Evolutionary conservation across 768 basidiomycete genomes (phyloP), one percentile per base, ranked within the genome.

Genomic region (Hebeloma cylindrosporum): DNA sequence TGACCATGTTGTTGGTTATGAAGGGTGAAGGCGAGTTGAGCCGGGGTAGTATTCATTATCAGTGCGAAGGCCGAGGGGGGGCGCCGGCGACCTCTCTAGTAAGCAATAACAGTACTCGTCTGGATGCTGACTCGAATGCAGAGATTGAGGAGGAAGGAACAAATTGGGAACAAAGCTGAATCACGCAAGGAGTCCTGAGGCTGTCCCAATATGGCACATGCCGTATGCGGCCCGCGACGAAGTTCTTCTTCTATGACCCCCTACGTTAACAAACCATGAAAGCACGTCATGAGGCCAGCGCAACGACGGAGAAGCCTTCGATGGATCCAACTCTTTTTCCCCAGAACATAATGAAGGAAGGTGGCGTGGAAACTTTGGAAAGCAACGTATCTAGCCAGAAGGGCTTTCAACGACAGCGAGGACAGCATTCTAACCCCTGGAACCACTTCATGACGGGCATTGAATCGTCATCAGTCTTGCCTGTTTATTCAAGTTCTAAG

Each of bases 211-310:
- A n/a, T n/a, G n/a, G n/a, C n/a, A n/a, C n/a, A 43, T 43, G 35
- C 48, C 48, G 48, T 22, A 13, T 34, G 23, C 21, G 34, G 37
- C 37, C 47, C 47, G 51, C 44, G 26, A 16, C 22, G 47, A 29
- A 34, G 39, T 57, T 59, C 55, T 59, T 48, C 42, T 49, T 60
- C 48, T 50, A 57, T 61, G 57, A 55, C 45, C 51, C 47, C 37
- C 30, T 32, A 33, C 37, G 30, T 35, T 40, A 11, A 36, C 41
- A 31, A 25, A 43, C 37, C 44, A 52, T 52, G 54, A 30, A 50
- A 37, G 27, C 42, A 23, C 43, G 54, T 58, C 59, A 58, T 56
- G 55, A 48, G 59, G 52, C 48, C 14, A 4, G 27, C 41, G 47
- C 48, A 29, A 40, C 45, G 50, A 52, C 43, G 26, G 43, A 45